Conservation (phyloP, 2,329 filamentous ascomycete species). For the Aspergillus udagawae region DNA sequence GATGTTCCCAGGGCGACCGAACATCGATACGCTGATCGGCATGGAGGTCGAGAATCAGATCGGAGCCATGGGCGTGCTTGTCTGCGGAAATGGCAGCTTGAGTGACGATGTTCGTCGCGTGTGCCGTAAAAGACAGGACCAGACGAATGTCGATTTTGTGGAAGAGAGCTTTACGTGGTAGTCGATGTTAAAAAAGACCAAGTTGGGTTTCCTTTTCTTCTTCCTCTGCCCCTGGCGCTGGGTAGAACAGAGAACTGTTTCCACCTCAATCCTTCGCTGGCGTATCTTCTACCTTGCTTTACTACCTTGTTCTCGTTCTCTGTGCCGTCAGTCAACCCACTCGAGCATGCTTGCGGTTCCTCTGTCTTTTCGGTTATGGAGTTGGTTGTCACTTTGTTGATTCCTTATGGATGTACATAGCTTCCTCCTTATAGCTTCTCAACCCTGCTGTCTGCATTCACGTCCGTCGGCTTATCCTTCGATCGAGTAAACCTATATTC, state of each 20-base stretch:
- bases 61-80: conserved; percentile 83
- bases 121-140: conserved; percentile 59
- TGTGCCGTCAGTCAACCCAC: neutral
- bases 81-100: conserved; percentile 71
- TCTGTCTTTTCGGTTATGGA: neutral
- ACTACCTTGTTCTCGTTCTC: neutral
- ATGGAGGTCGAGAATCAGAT: conserved; percentile 78
- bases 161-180: conserved; percentile 67
- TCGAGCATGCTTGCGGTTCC: neutral
- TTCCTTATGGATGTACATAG: neutral
- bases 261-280: neutral
- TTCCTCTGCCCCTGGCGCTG: neutral
- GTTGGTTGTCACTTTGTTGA: neutral
- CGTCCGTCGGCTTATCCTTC: neutral
- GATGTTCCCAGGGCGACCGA: conserved; percentile 87
- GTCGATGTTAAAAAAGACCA: neutral
- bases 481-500: neutral
- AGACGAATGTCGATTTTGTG: conserved; percentile 65
- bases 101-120: conserved; percentile 71
- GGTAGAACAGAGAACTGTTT: neutral
- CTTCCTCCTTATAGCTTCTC: neutral
- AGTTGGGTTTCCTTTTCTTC: neutral
- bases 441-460: neutral
- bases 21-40: conserved; percentile 71
- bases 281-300: neutral